Evolutionary conservation across 2,329 filamentous ascomycete genomes (phyloP).

Genomic region (Paramyrothecium sp.): DNA sequence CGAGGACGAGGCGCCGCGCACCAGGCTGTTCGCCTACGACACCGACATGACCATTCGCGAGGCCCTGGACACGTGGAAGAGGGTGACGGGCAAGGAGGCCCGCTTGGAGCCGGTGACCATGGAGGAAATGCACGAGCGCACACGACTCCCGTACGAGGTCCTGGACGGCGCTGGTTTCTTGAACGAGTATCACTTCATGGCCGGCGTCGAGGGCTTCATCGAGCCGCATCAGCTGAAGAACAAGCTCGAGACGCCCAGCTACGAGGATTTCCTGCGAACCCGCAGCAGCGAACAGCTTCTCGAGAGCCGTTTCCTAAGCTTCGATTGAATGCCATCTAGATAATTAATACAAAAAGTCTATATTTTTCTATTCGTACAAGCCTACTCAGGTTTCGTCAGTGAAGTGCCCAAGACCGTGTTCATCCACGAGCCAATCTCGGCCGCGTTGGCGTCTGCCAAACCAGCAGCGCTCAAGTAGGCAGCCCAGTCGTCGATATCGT

Average conservation of each 20-base stretch:
- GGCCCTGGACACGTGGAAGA: conserved; percentile 30
- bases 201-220: conserved; percentile 33
- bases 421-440: conserved; percentile 26
- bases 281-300: neutral
- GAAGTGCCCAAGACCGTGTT: conserved; percentile 24
- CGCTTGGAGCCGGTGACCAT: conserved; percentile 23
- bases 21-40: conserved; percentile 44
- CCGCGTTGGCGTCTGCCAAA: conserved; percentile 17
- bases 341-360: neutral
- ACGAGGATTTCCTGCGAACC: conserved; percentile 25
- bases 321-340: neutral
- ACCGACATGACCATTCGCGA: conserved; percentile 31
- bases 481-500: conserved; percentile 24
- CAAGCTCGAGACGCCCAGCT: conserved; percentile 22
- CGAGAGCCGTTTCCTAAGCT: neutral
- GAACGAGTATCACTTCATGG: conserved; percentile 39
- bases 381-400: neutral
- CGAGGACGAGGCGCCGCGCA: conserved; percentile 34
- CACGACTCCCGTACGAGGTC: conserved; percentile 33
- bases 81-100: conserved; percentile 32
- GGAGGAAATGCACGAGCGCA: conserved; percentile 30
- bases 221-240: conserved; percentile 35
- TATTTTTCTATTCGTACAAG: neutral
- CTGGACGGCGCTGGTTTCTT: conserved; percentile 32
- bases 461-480: conserved; percentile 19